Percentiles rank a stretch among this genome's conserved stretches.
Conservation (phyloP, 106 monocot genomes). For the Dendrobium officinale region DNA sequence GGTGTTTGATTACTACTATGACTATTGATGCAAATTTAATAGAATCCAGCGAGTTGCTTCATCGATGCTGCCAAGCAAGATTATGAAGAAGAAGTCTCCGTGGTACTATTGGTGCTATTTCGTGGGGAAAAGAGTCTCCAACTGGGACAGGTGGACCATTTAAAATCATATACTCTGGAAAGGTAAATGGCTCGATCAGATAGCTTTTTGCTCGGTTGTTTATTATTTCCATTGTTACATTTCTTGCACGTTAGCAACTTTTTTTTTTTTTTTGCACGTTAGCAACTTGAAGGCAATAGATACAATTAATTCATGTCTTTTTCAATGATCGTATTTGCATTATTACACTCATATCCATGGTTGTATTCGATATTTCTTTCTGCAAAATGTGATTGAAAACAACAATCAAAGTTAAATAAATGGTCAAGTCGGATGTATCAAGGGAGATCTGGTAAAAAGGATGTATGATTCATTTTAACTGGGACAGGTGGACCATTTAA, state of each 20-base stretch:
- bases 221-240: not conserved
- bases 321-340: too few species aligned
- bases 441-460: too few species aligned
- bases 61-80: constrained; percentile 71
- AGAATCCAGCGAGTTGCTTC: constrained; percentile 66
- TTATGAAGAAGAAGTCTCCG: constrained; percentile 40
- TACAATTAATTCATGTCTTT: not conserved
- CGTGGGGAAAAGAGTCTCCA: constrained; percentile 82
- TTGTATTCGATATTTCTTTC: too few species aligned
- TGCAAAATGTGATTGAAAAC: too few species aligned
- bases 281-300: not conserved
- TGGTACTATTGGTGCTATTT: constrained; percentile 65
- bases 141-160: constrained; percentile 78
- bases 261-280: not conserved
- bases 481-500: too few species aligned
- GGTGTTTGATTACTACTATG: not conserved
- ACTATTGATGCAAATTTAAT: constrained; percentile 5
- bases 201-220: not conserved
- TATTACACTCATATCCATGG: too few species aligned
- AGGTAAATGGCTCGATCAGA: constrained; percentile 28
- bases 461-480: too few species aligned
- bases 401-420: too few species aligned
- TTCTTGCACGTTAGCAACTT: not conserved
- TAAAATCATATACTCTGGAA: constrained; percentile 54
- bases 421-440: too few species aligned